phyloP scores from a whole-genome alignment of 2,329 filamentous ascomycete genomes.

The Magnaporthiopsis incrustans region DNA sequence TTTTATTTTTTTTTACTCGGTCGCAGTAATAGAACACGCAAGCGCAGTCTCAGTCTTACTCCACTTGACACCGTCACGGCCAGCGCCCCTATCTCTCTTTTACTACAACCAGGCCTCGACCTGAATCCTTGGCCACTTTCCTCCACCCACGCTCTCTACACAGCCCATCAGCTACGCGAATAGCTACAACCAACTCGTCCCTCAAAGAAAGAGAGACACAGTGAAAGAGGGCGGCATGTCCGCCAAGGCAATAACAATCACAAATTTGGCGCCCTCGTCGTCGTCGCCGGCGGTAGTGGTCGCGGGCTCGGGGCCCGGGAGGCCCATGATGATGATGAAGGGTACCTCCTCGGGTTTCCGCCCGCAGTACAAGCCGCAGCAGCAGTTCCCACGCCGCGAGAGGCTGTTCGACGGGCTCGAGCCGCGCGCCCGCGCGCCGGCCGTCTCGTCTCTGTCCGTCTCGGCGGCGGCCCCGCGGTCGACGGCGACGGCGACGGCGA shows the following conservation, averaged over 20 bases:
- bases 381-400: background rate
- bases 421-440: no score
- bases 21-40: no score
- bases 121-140: no score
- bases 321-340: no score
- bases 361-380: background rate
- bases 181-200: background rate
- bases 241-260: background rate
- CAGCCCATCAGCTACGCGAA: background rate
- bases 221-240: background rate
- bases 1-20: no score
- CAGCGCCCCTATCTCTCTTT: background rate
- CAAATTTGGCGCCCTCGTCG: background rate
- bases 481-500: no score
- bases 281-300: background rate
- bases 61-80: background rate
- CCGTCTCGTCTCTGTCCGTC: background rate
- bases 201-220: background rate
- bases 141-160: background rate
- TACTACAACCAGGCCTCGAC: background rate
- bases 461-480: background rate
- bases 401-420: background rate
- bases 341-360: background rate
- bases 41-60: background rate
- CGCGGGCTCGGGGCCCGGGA: background rate